phyloP scores from a whole-genome alignment of 192 early-diverging fungal genomes.

The Coemansia sp. region DNA sequence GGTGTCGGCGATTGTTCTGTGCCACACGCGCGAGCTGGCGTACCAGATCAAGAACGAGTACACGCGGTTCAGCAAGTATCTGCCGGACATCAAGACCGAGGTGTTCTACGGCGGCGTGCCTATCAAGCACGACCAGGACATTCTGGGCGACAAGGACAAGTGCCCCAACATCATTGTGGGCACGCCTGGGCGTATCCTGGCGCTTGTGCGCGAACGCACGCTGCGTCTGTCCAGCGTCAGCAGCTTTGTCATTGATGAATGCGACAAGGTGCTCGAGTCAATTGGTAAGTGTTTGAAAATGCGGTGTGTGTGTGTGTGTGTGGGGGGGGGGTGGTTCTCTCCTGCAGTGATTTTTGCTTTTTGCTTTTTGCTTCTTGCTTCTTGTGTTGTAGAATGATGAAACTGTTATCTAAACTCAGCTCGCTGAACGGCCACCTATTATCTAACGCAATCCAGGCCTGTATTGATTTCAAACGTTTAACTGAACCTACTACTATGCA shows the following conservation, averaged over 20 bases:
- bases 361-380: not conserved
- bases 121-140: constrained; percentile 76
- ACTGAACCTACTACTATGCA: constrained; percentile 6
- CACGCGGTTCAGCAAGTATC: constrained; percentile 91
- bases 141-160: constrained; percentile 75
- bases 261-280: constrained; percentile 94
- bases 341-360: not conserved
- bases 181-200: constrained; percentile 91
- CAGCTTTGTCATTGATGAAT: constrained; percentile 99
- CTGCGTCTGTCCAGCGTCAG: constrained; percentile 80
- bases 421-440: constrained; percentile 59
- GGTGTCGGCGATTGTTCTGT: constrained; percentile 87
- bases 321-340: too few relatives aligned
- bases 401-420: constrained; percentile 74
- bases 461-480: constrained; percentile 27
- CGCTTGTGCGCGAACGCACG: constrained; percentile 79
- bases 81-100: constrained; percentile 87
- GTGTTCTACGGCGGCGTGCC: constrained; percentile 90
- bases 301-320: constrained; percentile 1
- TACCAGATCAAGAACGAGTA: constrained; percentile 99
- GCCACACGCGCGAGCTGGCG: constrained; percentile 97
- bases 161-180: constrained; percentile 96
- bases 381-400: constrained; percentile 48
- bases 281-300: constrained; percentile 70
- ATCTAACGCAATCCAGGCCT: constrained; percentile 37